These are phyloP conservation scores for Naganishia antarctica DNA, from an alignment of 768 basidiomycete genomes.

Conservation along the genomic window DNA sequence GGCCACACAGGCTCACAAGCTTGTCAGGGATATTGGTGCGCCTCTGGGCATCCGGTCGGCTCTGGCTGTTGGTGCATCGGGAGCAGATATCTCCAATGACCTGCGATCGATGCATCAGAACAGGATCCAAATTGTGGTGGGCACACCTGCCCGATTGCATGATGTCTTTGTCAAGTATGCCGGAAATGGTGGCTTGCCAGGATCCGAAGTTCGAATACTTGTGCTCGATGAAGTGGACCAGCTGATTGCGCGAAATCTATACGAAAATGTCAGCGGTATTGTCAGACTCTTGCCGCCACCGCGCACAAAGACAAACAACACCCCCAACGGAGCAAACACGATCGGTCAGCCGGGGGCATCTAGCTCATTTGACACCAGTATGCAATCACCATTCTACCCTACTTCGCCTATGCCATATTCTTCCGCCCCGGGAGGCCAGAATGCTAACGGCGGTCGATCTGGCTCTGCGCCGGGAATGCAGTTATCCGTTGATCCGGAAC, in stretches of 20 bases:
- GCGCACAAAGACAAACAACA: conserved; percentile 52
- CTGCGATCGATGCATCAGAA: conserved; percentile 79
- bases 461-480: conserved; percentile 49
- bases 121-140: conserved; percentile 90
- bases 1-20: conserved; percentile 75
- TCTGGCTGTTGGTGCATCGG: conserved; percentile 67
- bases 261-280: conserved; percentile 89
- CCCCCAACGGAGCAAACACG: conserved; percentile 50
- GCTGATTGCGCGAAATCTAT: conserved; percentile 85
- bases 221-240: conserved; percentile 98
- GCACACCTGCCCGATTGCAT: conserved; percentile 92
- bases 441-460: conserved; percentile 24
- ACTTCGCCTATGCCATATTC: conserved; percentile 47
- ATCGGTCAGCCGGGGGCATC: conserved; percentile 32
- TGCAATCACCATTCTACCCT: conserved; percentile 49
- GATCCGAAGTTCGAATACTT: conserved; percentile 83
- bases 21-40: conserved; percentile 74
- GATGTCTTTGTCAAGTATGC: conserved; percentile 66
- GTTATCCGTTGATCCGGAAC: conserved; percentile 43
- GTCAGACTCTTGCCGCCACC: conserved; percentile 88
- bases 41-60: conserved; percentile 87
- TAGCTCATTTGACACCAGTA: conserved; percentile 47
- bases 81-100: conserved; percentile 64
- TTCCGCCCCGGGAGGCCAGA: conserved; percentile 31
- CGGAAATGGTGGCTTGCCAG: conserved; percentile 66